Conservation (phyloP, 495 filamentous ascomycete species). For the Talaromyces ruber region DNA sequence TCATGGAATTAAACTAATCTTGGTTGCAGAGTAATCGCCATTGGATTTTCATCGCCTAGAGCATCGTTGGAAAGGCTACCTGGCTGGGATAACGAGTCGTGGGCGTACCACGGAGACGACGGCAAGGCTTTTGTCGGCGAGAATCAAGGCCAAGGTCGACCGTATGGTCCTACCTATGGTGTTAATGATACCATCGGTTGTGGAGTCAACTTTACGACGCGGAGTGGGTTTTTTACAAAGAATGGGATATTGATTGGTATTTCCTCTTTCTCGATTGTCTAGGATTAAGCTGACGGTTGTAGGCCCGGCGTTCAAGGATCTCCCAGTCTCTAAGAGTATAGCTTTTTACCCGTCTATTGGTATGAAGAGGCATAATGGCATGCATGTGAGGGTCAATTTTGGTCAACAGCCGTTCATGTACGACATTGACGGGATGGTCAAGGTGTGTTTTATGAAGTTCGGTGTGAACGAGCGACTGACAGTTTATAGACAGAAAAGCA, state of each 20-base stretch:
- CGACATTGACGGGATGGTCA: conserved; percentile 84
- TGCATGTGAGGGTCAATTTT: conserved; percentile 84
- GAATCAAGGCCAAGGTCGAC: conserved; percentile 58
- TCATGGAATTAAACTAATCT: conserved; percentile 10
- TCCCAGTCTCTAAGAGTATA: conserved; percentile 44
- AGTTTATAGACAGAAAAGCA: conserved; percentile 48
- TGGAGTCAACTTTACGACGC: conserved; percentile 84
- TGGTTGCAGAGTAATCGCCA: conserved; percentile 62
- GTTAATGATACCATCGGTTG: conserved; percentile 82
- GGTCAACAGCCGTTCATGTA: conserved; percentile 84
- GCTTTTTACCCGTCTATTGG: conserved; percentile 80
- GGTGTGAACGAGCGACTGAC: background rate
- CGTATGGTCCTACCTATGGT: conserved; percentile 66
- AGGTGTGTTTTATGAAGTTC: conserved; percentile 35
- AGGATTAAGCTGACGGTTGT: background rate
- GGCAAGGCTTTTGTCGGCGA: conserved; percentile 73
- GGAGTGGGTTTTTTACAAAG: conserved; percentile 90
- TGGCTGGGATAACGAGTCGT: conserved; percentile 93
- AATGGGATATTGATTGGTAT: conserved; percentile 75
- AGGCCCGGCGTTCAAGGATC: conserved; percentile 76
- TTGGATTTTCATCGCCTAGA: conserved; percentile 74
- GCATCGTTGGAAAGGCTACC: conserved; percentile 75
- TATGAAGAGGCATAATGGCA: conserved; percentile 76
- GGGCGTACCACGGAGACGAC: conserved; percentile 97
- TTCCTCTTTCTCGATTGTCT: conserved; percentile 1